Percentiles rank a stretch among this genome's conserved stretches.
Evolutionary conservation across 257 asterid genomes (phyloP).

Genomic region (Forsythia suspensa): DNA sequence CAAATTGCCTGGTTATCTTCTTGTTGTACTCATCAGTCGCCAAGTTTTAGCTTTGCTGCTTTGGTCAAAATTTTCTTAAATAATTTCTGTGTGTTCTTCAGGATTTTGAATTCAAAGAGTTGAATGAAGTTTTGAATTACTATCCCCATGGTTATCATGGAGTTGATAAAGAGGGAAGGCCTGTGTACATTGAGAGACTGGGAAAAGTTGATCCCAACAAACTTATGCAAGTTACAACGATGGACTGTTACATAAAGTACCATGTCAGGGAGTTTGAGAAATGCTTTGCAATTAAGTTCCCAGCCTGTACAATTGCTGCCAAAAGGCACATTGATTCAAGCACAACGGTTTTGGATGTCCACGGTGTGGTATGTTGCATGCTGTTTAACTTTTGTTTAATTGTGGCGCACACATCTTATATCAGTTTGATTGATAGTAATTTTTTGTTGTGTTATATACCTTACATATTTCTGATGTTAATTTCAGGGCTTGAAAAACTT

Average conservation of each 20-base stretch:
- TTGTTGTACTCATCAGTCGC: background rate
- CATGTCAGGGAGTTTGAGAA: conserved; percentile 91
- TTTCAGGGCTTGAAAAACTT: conserved; percentile 86
- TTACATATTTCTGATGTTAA: conserved; percentile 3
- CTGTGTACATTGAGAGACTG: conserved; percentile 82
- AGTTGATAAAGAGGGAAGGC: conserved; percentile 94
- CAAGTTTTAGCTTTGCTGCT: background rate
- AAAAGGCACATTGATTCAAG: conserved; percentile 93
- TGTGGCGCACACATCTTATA: background rate
- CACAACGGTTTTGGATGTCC: conserved; percentile 96
- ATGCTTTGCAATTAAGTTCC: conserved; percentile 77
- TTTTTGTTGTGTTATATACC: background rate
- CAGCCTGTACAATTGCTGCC: conserved; percentile 95
- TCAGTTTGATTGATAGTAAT: background rate
- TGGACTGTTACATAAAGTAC: conserved; percentile 82
- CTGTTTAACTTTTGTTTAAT: background rate
- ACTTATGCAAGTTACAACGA: conserved; percentile 90
- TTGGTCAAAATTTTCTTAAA: background rate
- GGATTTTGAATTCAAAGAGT: conserved; percentile 87
- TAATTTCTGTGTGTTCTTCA: conserved; percentile 24
- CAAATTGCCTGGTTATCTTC: background rate
- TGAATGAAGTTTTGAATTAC: conserved; percentile 73
- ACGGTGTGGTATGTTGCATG: conserved; percentile 81
- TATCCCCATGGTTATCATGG: conserved; percentile 99
- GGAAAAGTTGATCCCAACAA: conserved; percentile 85